A percentile compares a stretch with the other conserved stretches of the same genome.
These are phyloP conservation scores for Suillus luteus DNA, from an alignment of 768 basidiomycete species.

Conservation along the genomic window DNA sequence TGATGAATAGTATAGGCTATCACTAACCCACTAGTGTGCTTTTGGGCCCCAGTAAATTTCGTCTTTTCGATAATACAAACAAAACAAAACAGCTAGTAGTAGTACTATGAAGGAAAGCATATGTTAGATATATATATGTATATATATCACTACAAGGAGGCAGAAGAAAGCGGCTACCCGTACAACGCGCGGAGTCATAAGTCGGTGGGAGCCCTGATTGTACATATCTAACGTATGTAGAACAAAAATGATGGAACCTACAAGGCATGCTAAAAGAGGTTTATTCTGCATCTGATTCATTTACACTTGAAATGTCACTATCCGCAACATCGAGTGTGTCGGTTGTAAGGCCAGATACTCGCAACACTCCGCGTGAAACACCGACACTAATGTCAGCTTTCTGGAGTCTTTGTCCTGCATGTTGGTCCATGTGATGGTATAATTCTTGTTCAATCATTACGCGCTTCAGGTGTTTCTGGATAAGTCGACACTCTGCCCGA, in stretches of 20 bases:
- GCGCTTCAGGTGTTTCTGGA: not conserved
- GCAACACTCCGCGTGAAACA: not conserved
- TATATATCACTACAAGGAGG: not conserved
- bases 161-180: not conserved
- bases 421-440: not conserved
- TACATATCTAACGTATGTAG: not conserved
- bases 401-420: not conserved
- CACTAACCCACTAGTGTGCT: too few relatives aligned
- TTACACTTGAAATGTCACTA: not conserved
- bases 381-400: conserved; percentile 14
- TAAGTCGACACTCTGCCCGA: not conserved
- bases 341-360: not conserved
- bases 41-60: too few relatives aligned
- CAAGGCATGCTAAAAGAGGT: not conserved
- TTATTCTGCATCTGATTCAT: not conserved
- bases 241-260: not conserved
- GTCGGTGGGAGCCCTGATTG: not conserved
- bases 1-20: not conserved
- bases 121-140: too few relatives aligned
- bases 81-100: too few relatives aligned
- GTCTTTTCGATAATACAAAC: too few relatives aligned
- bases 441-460: conserved; percentile 14
- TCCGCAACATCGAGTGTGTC: not conserved
- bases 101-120: too few relatives aligned
- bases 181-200: not conserved